These are phyloP conservation scores for Acanthamoeba healyi DNA, from an alignment of 208 protist species.

Conservation along the genomic window DNA sequence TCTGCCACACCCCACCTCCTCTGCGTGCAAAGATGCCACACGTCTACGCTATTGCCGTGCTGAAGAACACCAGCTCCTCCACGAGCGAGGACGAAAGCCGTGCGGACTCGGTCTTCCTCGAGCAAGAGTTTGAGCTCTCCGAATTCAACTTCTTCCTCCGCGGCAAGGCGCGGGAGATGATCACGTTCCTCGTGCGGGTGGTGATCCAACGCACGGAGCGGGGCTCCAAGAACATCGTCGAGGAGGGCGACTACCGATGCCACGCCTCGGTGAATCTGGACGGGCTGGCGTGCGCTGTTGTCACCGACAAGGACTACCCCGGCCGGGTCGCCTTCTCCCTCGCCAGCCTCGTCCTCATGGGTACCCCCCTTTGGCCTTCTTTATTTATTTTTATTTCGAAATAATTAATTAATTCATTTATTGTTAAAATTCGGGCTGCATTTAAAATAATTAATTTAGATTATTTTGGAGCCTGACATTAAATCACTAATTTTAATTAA, in stretches of 20 bases:
- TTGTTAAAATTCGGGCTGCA: not conserved
- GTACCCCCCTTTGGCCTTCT: not conserved
- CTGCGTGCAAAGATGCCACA: slow-evolving; percentile 70
- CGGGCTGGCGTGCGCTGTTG: slow-evolving; percentile 11
- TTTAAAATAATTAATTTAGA: not conserved
- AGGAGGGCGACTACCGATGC: slow-evolving; percentile 69
- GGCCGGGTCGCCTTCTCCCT: slow-evolving; percentile 44
- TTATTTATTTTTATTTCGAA: not conserved
- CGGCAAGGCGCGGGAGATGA: slow-evolving; percentile 10
- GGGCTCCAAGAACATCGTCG: slow-evolving; percentile 51
- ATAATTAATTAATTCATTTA: not conserved
- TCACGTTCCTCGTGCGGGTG: slow-evolving; percentile 50
- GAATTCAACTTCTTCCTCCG: slow-evolving; percentile 43
- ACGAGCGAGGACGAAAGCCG: not conserved
- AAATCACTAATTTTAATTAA: not conserved
- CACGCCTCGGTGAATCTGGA: slow-evolving; percentile 29
- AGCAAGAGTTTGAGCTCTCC: slow-evolving; percentile 48
- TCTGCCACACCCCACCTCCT: too few relatives aligned
- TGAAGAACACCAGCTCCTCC: not conserved
- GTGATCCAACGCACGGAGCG: slow-evolving; percentile 36
- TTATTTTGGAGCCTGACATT: not conserved
- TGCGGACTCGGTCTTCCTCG: not conserved
- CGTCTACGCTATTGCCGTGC: slow-evolving; percentile 43
- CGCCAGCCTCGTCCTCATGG: slow-evolving; percentile 36
- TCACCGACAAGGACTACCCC: slow-evolving; percentile 72